Evolutionary conservation across 78 protist species (phyloP).

Genomic region (Dictyostelium capitatum): DNA sequence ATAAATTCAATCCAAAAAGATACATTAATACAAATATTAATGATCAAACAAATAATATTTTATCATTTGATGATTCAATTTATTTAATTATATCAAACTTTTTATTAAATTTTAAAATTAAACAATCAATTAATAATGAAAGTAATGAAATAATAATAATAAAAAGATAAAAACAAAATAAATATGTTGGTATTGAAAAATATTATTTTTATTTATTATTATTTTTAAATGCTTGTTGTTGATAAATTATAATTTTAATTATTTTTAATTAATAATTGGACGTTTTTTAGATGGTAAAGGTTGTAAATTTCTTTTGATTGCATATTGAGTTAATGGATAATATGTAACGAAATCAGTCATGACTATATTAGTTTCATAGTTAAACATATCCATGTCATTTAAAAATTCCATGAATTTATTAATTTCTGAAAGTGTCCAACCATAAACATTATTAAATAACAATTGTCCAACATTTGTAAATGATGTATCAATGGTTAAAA

Average conservation of each 20-base stretch:
- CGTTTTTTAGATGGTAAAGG: no score
- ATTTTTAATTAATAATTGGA: no score
- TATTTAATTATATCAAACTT: not conserved
- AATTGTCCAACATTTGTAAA: no score
- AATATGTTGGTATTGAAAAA: no score
- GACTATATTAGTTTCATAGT: not conserved
- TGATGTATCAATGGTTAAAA: not conserved
- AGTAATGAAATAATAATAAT: not conserved
- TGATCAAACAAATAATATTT: not conserved
- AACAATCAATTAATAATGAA: not conserved
- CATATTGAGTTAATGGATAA: not conserved
- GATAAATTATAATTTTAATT: no score
- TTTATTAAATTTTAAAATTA: constrained; percentile 2
- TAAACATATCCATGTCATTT: not conserved
- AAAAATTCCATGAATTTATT: not conserved
- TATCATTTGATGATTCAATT: not conserved
- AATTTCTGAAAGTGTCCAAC: not conserved
- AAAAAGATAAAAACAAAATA: no score
- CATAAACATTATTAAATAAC: no score
- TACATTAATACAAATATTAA: not conserved
- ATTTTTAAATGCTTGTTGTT: no score
- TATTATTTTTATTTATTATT: no score
- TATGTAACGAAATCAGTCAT: constrained; percentile 8
- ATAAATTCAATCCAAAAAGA: not conserved
- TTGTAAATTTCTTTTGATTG: not conserved